Conservation (phyloP, 1,284 basidiomycete species). For the Boletellus deceptivus region DNA sequence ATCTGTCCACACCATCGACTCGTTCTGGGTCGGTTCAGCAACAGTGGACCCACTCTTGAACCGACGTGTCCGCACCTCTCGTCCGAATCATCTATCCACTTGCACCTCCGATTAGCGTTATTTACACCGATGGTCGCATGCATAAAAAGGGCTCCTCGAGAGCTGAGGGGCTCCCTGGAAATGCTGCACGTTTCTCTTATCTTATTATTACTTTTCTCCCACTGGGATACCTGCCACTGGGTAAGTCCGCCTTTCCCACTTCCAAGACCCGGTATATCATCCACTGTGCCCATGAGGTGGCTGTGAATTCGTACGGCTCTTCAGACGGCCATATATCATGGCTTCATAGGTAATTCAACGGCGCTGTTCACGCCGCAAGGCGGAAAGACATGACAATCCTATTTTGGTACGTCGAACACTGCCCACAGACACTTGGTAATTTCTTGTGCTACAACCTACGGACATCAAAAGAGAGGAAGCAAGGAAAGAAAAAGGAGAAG, state of each 20-base stretch:
- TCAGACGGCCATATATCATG: neutral
- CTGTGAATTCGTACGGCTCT: neutral
- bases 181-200: neutral
- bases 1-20: too few relatives aligned
- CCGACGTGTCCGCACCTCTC: slow-evolving; percentile 1
- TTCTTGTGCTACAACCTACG: slow-evolving; percentile 1
- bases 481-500: too few relatives aligned
- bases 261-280: neutral
- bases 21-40: too few relatives aligned
- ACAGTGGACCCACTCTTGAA: slow-evolving; percentile 17
- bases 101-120: slow-evolving; percentile 11
- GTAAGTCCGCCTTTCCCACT: slow-evolving; percentile 1
- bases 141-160: slow-evolving; percentile 17
- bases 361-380: neutral
- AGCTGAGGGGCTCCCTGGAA: neutral
- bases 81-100: slow-evolving; percentile 22
- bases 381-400: slow-evolving; percentile 7
- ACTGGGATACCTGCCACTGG: neutral
- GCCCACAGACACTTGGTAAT: slow-evolving; percentile 10
- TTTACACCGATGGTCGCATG: neutral
- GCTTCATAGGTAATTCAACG: slow-evolving; percentile 8
- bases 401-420: slow-evolving; percentile 19
- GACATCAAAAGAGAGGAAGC: too few relatives aligned
- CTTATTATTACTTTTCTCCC: neutral
- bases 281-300: neutral